Evolutionary conservation across 306 rosid genomes (phyloP).

Genomic region (Vigna trinervia): DNA sequence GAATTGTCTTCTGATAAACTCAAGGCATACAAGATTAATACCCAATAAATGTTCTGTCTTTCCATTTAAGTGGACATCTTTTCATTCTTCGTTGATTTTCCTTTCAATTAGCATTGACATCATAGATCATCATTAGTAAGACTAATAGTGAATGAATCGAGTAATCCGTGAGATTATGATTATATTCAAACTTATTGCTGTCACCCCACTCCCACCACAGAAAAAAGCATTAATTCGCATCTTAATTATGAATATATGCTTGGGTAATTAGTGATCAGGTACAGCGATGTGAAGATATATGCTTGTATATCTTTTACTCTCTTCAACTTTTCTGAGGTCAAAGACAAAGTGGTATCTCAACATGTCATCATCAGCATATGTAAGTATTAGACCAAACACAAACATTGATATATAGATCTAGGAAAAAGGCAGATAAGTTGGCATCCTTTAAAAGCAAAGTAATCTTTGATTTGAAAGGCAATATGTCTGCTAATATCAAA

Average conservation of each 20-base stretch:
- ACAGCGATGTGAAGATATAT: constrained; percentile 18
- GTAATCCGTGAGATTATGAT: background rate
- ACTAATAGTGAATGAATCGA: background rate
- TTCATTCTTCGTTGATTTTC: constrained; percentile 31
- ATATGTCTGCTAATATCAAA: constrained; percentile 9
- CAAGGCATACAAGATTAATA: constrained; percentile 27
- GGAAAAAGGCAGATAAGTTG: constrained; percentile 33
- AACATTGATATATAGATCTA: constrained; percentile 16
- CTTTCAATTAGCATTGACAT: constrained; percentile 23
- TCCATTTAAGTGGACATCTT: constrained; percentile 16
- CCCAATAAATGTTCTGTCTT: constrained; percentile 9
- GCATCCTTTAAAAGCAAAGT: constrained; percentile 45
- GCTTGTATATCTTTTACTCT: background rate
- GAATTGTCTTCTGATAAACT: constrained; percentile 31
- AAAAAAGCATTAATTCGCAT: too few relatives aligned
- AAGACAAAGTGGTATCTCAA: constrained; percentile 31
- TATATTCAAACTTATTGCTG: too few relatives aligned
- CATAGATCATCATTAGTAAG: background rate
- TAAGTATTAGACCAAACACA: constrained; percentile 18
- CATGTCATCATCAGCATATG: constrained; percentile 24
- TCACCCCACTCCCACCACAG: too few relatives aligned
- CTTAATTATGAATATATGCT: too few relatives aligned
- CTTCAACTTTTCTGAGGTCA: constrained; percentile 25
- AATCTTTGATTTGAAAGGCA: constrained; percentile 33
- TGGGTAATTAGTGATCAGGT: background rate